phyloP scores from a whole-genome alignment of 2,329 filamentous ascomycete species.

The Talaromyces albobiverticillius region DNA sequence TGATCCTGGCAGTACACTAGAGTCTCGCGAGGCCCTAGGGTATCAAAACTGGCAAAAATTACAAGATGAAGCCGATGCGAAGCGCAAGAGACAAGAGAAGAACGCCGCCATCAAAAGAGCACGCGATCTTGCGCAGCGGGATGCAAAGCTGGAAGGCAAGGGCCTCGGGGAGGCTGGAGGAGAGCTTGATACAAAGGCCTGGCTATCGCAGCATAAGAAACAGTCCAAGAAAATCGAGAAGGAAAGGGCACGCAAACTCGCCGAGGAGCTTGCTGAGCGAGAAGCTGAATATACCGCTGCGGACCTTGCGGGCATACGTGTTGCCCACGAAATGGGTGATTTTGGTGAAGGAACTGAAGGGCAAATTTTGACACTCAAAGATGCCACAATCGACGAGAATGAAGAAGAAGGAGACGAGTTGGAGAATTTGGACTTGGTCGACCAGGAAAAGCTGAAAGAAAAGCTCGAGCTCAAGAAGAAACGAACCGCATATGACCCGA shows the following conservation, averaged over 20 bases:
- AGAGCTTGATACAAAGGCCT: conserved; percentile 74
- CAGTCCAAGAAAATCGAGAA: conserved; percentile 84
- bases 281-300: conserved; percentile 81
- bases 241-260: conserved; percentile 65
- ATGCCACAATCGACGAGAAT: conserved; percentile 77
- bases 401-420: conserved; percentile 89
- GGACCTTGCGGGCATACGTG: conserved; percentile 85
- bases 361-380: conserved; percentile 91
- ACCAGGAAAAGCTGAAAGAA: conserved; percentile 52
- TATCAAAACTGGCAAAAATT: conserved; percentile 54
- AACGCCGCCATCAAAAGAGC: conserved; percentile 83
- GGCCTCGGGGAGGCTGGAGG: conserved; percentile 72
- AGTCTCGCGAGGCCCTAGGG: conserved; percentile 55
- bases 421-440: conserved; percentile 41
- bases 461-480: conserved; percentile 85
- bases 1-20: conserved; percentile 76
- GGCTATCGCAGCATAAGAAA: conserved; percentile 89
- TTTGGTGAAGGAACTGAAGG: conserved; percentile 78
- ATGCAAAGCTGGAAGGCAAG: conserved; percentile 73
- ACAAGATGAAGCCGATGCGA: conserved; percentile 68
- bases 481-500: conserved; percentile 82
- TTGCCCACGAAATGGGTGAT: conserved; percentile 78
- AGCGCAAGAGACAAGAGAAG: conserved; percentile 73
- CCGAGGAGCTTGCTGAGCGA: conserved; percentile 75
- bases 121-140: conserved; percentile 76